Evolutionary conservation across 768 basidiomycete species (phyloP), one percentile per base, ranked within the genome.

Genomic region (Trametes cingulata): DNA sequence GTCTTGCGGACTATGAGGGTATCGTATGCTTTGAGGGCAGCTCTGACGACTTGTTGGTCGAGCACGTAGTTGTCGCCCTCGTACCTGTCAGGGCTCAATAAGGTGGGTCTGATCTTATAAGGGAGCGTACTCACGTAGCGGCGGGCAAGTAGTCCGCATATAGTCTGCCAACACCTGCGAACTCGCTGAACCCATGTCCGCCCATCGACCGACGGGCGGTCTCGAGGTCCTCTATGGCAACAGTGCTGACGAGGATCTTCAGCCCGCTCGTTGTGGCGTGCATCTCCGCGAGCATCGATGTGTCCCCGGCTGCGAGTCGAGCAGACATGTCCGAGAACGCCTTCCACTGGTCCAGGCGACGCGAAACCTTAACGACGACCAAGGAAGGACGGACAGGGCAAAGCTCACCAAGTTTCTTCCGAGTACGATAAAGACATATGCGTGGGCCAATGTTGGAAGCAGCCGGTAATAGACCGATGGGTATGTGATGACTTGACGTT

Each of bases 1-100:
- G 68, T 63, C 6, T 65, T 62, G 0, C 72, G 63, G 3, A 74
- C 63, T 33, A 73, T 71, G 7, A 82, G 67, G 15, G 60, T 66
- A 17, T 71, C 74, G 66, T 80, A 80, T 0, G 86, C 79, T 65
- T 90, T 91, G 27, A 89, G 72, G 2, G 87, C 87, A 0, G 87
- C 83, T 22, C 88, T 82, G 35, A 88, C 83, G 35, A 90, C 88
- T 72, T 92, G 90, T 48, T 83, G 79, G 64, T 89, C 86, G 12
- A 92, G 78, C 6, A 91, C 86, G 61, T 81, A 91, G 68, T 92
- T 91, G 67, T 92, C 90, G 14, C 90, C 89, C 74, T 91, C 90
- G 62, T 82, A 90, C 2, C 87, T 88, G 60, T 47, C 4, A 20
- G 36, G 12, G 3, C 22, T 6, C 9, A 7, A 24, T 6, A 8